Evolutionary conservation across 2,329 filamentous ascomycete species (phyloP), one percentile per base, ranked within the genome.

Genomic region (Cladosporium halotolerans): DNA sequence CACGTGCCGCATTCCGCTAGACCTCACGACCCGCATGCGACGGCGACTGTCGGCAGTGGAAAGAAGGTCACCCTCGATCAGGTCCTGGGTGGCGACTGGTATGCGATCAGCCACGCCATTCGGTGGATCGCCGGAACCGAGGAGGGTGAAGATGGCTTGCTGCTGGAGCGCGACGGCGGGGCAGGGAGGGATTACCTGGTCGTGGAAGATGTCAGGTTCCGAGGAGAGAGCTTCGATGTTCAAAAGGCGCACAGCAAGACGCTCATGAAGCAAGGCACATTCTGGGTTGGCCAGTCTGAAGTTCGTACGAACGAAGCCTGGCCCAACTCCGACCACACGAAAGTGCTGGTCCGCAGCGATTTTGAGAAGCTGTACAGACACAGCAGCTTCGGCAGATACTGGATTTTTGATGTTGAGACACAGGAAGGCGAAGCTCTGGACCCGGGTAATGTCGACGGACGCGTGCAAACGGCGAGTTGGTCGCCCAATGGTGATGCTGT

Each of bases 401-500:
- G 88, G 83, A 84, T 99, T 55, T 87, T 96, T 60, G 88, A 99
- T 66, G 93, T 99, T 23, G 82, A 81, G 32, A 85, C 83, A 1
- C 91, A 96, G 68, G 79, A 73, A 1, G 87, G 80, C 1, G 79
- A 95, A 69, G 83, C 93, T 1, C 74, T 99, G 49, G 83, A 96
- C 59, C 86, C 88, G 0, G 75, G 74, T 2, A 76, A 88, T 45
- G 77, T 81, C 1, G 71, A 82, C 10, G 82, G 78, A 14, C 79
- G 82, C 44, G 78, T 96, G 19, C 91, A 97, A 70, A 78, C 96
- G 51, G 93, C 92, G 7, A 83, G 82, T 32, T 96, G 92, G 91
- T 95, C 89, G 53, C 93, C 93, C 0, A 80, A 82, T 49, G 91
- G 90, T 59, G 84, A 96, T 68, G 85, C 89, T 1, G 73, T 99